Evolutionary conservation across 352 stramenopile species (phyloP).

Genomic region (Phytophthora citrophthora): DNA sequence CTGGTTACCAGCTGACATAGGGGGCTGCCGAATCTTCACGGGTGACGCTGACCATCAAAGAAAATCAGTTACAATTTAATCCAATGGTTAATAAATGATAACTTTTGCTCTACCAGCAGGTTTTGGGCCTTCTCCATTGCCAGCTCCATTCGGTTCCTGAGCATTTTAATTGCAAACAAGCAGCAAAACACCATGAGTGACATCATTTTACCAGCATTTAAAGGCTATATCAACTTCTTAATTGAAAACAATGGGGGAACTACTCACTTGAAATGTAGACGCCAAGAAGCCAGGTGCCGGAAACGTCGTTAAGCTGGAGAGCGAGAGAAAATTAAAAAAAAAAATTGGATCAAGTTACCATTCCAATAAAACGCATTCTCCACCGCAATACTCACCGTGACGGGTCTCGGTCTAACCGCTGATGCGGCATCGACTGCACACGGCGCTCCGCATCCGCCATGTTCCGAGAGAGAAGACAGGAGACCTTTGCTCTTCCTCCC

Average conservation of each 20-base stretch:
- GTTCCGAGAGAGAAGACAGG: background rate
- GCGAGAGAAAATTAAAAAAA: background rate
- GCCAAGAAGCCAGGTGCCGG: conserved; percentile 64
- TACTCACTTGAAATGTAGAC: conserved; percentile 52
- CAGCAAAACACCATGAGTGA: background rate
- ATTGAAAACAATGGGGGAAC: background rate
- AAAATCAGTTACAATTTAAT: background rate
- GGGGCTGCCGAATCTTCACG: conserved; percentile 37
- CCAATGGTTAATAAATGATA: background rate
- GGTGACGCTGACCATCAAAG: conserved; percentile 25
- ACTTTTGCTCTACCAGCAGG: conserved; percentile 12
- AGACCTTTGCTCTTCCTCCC: conserved; percentile 5
- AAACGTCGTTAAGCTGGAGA: conserved; percentile 68
- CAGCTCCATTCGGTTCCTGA: conserved; percentile 23
- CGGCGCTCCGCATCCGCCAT: conserved; percentile 40
- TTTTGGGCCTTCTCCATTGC: background rate
- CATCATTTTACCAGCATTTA: too few species aligned
- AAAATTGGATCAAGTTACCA: background rate
- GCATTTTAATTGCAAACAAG: background rate
- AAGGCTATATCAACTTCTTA: background rate
- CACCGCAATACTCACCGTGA: conserved; percentile 41
- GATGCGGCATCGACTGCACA: conserved; percentile 51
- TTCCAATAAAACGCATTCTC: background rate
- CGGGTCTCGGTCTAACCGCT: conserved; percentile 57
- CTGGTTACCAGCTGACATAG: conserved; percentile 55